Conservation (phyloP, 169 alveolate genomes). For the Eimeria necatrix region DNA sequence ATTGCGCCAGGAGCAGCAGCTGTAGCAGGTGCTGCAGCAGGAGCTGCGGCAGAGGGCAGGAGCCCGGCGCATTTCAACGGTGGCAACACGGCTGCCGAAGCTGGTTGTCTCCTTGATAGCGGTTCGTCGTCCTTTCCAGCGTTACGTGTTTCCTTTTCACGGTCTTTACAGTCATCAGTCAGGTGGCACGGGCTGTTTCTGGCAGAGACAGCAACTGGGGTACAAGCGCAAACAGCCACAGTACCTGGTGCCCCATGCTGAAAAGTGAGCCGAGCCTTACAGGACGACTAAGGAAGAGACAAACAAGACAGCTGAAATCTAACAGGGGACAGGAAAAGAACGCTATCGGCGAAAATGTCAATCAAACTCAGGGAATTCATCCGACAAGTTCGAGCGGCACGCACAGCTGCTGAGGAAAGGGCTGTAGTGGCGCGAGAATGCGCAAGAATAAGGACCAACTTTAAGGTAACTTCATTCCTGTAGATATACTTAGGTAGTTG, state of each 20-base stretch:
- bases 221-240: too few relatives aligned
- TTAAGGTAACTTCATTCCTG: constrained; percentile 87
- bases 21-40: not conserved
- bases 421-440: constrained; percentile 99
- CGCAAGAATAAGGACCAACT: constrained; percentile 98
- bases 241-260: too few relatives aligned
- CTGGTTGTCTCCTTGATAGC: not conserved
- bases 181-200: too few relatives aligned
- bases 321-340: too few relatives aligned
- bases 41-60: not conserved
- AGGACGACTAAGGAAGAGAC: too few relatives aligned
- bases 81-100: not conserved
- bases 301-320: too few relatives aligned
- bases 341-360: constrained; percentile 83
- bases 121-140: too few relatives aligned
- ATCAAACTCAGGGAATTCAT: constrained; percentile 97
- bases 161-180: too few relatives aligned
- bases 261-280: too few relatives aligned
- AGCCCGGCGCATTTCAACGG: too few relatives aligned
- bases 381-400: constrained; percentile 98
- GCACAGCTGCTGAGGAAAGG: constrained; percentile 99
- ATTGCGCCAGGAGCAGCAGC: constrained; percentile 10
- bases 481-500: not conserved
- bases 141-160: too few relatives aligned
- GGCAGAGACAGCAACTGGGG: too few relatives aligned